Conservation (phyloP, 2,329 filamentous ascomycete species). For the Xenoacremonium recifei region DNA sequence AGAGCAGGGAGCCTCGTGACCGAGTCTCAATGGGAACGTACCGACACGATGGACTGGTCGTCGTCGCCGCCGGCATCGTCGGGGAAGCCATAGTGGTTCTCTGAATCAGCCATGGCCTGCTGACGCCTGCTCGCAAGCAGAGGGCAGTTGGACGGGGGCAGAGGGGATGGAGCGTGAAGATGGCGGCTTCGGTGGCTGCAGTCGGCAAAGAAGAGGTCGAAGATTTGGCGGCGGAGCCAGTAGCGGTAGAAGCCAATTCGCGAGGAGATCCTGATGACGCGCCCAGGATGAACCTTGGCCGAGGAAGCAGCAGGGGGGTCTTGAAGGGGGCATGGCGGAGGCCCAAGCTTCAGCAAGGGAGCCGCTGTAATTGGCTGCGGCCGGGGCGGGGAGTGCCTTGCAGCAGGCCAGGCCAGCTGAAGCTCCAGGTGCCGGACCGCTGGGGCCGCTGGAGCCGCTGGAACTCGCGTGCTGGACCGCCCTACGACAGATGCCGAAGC, state of each 20-base stretch:
- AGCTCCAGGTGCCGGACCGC: too few species aligned
- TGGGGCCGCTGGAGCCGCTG: too few species aligned
- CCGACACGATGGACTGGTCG: conserved; percentile 47
- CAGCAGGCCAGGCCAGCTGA: background rate
- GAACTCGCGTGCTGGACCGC: too few species aligned
- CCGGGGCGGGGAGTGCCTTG: background rate
- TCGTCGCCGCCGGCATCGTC: conserved; percentile 46
- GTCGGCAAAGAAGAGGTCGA: conserved; percentile 13
- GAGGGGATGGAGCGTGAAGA: conserved; percentile 15
- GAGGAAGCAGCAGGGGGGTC: background rate
- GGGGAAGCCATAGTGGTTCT: conserved; percentile 45
- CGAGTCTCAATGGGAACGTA: conserved; percentile 24
- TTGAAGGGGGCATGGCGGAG: background rate
- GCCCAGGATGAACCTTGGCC: conserved; percentile 25
- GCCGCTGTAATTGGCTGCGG: conserved; percentile 21
- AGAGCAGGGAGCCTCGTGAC: conserved; percentile 3
- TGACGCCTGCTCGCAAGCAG: conserved; percentile 25
- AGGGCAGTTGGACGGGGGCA: conserved; percentile 17
- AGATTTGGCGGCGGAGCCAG: conserved; percentile 16
- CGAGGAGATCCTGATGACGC: conserved; percentile 28
- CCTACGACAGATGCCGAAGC: too few species aligned
- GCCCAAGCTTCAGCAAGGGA: conserved; percentile 8
- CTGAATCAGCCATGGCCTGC: conserved; percentile 41
- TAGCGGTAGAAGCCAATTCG: conserved; percentile 11
- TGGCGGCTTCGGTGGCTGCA: conserved; percentile 8